Base-by-base conservation (phyloP, 108 stramenopile genomes). In the Hondaea fermentalgiana region DNA sequence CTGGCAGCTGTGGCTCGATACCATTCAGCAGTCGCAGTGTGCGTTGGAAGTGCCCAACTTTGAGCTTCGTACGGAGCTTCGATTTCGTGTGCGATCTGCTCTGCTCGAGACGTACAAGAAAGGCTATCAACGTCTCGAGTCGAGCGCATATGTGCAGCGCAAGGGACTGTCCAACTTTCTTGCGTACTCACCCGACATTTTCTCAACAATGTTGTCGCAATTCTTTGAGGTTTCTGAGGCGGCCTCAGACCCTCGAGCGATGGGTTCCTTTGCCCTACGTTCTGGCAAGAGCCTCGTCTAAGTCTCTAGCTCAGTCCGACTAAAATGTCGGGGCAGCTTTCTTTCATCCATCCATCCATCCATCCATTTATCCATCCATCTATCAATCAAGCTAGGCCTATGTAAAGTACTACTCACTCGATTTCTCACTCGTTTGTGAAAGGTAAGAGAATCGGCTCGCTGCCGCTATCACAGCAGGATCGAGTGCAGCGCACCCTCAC, bases 31-130 rank as follows among this genome's bases (percentile, higher is more conserved):
- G 17, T 21, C 45, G 6, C 45, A 83, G 12, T 21, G 23, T 17
- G 49, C 16, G 23, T 12, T 83, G 17, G 76, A 83, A 45, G 51
- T 83, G 8, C 76, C 76, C 10, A 23, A 83, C 76, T 83, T 83
- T 53, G 76, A 83, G 49, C 76, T 83, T 8, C 76, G 76, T 23
- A 83, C 76, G 6, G 76, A 83, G 76, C 76, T 83, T 12, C 76
- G 76, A 14, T 83, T 53, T 35, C 76, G 45, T 35, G 51, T 83
- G 4, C 76, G 76, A 6, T 21, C 12, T 23, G 23, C 76, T 17
- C 6, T 83, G 45, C 51, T 83, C 45, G 49, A 12, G 25, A 10
- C 49, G 6, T 83, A 83, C 51, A 53, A 12, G 49, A 55, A 83
- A 45, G 51, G 51, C 23, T 83, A 83, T 23, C 14, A 12, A 6